phyloP scores from a whole-genome alignment of 1,284 basidiomycete genomes.

The Fereydounia khargensis region DNA sequence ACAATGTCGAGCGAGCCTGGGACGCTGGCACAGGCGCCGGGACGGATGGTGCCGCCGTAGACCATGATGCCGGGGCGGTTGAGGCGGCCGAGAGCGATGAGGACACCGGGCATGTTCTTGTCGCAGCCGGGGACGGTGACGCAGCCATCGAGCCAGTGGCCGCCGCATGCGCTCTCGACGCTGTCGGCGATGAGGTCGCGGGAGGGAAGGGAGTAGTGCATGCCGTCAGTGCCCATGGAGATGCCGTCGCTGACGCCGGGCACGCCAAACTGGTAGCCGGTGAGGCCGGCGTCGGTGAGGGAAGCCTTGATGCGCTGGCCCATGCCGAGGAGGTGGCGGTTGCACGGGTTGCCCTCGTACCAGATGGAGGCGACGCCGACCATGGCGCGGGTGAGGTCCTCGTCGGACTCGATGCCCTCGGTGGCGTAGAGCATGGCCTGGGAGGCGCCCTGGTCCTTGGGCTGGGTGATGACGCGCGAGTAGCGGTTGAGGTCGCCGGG shows the following conservation, averaged over 20 bases:
- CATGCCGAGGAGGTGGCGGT: conserved; percentile 52
- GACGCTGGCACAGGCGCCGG: conserved; percentile 42
- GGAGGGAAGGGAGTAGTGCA: conserved; percentile 55
- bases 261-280: conserved; percentile 54
- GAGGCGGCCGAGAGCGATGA: conserved; percentile 54
- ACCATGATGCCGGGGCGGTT: conserved; percentile 57
- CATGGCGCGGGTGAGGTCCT: conserved; percentile 54
- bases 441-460: conserved; percentile 56
- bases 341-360: conserved; percentile 57
- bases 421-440: conserved; percentile 58
- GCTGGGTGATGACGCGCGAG: conserved; percentile 50
- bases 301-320: conserved; percentile 49
- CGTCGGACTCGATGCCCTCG: conserved; percentile 46
- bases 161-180: conserved; percentile 53
- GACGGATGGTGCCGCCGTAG: conserved; percentile 56
- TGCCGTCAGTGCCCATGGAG: conserved; percentile 55
- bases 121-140: conserved; percentile 56
- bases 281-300: conserved; percentile 49
- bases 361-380: conserved; percentile 54
- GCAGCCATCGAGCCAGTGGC: conserved; percentile 55
- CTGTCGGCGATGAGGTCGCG: conserved; percentile 55
- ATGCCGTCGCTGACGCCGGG: conserved; percentile 57
- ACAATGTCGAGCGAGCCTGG: conserved; percentile 53
- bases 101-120: conserved; percentile 58
- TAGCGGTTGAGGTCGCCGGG: conserved; percentile 51